These are phyloP conservation scores for Dipteronia dyeriana DNA, from an alignment of 345 rosid species.

Conservation along the genomic window DNA sequence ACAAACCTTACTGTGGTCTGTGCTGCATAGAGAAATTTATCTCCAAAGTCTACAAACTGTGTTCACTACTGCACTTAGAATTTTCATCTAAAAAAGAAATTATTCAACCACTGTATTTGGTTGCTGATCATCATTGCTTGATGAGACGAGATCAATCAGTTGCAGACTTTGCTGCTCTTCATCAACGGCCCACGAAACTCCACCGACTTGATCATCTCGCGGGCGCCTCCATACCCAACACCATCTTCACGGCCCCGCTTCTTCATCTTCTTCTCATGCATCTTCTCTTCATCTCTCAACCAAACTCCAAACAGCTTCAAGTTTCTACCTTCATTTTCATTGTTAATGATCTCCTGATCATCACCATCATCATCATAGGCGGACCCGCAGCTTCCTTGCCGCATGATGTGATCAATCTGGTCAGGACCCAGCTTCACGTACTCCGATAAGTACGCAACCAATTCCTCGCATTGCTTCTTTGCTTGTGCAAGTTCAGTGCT, in stretches of 20 bases:
- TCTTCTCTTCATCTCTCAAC: conserved; percentile 43
- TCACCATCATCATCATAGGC: conserved; percentile 20
- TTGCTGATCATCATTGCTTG: not conserved
- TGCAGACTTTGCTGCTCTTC: conserved; percentile 75
- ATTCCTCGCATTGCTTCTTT: conserved; percentile 75
- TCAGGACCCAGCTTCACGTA: conserved; percentile 71
- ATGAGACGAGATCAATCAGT: conserved; percentile 27
- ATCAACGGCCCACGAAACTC: conserved; percentile 48
- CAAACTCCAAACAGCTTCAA: conserved; percentile 86
- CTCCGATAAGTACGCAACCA: conserved; percentile 60
- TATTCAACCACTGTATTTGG: not conserved
- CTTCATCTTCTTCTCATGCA: conserved; percentile 16
- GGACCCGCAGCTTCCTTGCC: conserved; percentile 40
- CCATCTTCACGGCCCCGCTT: conserved; percentile 74
- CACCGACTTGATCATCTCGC: conserved; percentile 38
- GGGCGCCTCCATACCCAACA: conserved; percentile 53
- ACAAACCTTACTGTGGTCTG: not conserved
- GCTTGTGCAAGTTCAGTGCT: conserved; percentile 79
- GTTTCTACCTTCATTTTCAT: conserved; percentile 38
- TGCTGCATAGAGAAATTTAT: not conserved
- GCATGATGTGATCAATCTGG: conserved; percentile 61
- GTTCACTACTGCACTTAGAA: not conserved
- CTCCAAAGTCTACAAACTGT: not conserved
- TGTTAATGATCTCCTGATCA: not conserved
- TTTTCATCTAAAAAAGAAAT: not conserved